These are phyloP conservation scores for Alternaria ventricosa DNA, from an alignment of 2,329 filamentous ascomycete species.

Conservation along the genomic window DNA sequence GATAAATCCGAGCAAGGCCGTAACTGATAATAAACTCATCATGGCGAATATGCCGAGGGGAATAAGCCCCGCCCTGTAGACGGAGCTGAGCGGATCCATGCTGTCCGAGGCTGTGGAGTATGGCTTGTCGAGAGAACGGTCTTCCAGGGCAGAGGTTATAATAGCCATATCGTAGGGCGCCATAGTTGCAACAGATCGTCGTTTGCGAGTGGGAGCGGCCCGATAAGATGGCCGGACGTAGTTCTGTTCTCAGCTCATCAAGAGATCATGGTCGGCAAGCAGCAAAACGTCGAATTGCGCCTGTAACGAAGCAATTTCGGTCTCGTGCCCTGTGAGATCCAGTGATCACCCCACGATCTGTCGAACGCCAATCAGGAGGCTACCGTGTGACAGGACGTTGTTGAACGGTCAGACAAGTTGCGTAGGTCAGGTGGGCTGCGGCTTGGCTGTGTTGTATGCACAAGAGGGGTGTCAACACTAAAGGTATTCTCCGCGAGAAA, in stretches of 20 bases:
- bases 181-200: slow-evolving; percentile 12
- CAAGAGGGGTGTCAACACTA: slow-evolving; percentile 11
- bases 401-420: background rate
- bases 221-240: slow-evolving; percentile 5
- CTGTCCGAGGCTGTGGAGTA: slow-evolving; percentile 38
- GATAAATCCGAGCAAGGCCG: slow-evolving; percentile 55
- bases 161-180: slow-evolving; percentile 11
- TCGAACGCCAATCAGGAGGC: background rate
- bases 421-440: background rate
- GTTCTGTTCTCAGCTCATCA: slow-evolving; percentile 14
- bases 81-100: slow-evolving; percentile 37
- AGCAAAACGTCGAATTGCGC: slow-evolving; percentile 3
- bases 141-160: slow-evolving; percentile 13
- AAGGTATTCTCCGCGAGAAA: slow-evolving; percentile 7
- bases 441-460: slow-evolving; percentile 1
- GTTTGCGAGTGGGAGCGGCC: background rate
- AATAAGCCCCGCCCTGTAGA: slow-evolving; percentile 52
- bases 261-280: slow-evolving; percentile 24
- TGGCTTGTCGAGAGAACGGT: slow-evolving; percentile 21
- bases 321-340: slow-evolving; percentile 7
- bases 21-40: slow-evolving; percentile 55
- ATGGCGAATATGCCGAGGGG: slow-evolving; percentile 56
- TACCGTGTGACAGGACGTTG: background rate
- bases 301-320: background rate
- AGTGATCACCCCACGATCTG: slow-evolving; percentile 1